Percentiles rank a stretch among this genome's conserved stretches.
Evolutionary conservation across 164 flowering plant species (phyloP).

Genomic region (Saururus chinensis): DNA sequence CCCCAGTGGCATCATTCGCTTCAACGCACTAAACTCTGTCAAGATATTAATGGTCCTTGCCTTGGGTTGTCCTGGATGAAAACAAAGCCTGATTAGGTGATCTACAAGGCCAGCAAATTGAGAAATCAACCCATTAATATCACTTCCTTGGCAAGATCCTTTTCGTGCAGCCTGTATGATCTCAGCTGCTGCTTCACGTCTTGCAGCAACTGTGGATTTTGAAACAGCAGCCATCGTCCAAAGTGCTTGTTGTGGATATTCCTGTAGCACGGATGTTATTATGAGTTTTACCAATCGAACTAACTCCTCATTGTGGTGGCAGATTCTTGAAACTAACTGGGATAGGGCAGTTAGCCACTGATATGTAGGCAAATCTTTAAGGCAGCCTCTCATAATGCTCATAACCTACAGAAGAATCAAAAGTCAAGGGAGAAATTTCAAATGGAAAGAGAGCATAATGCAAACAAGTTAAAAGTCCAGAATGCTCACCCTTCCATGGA

Average conservation of each 20-base stretch:
- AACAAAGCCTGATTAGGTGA: constrained; percentile 84
- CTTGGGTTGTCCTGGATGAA: constrained; percentile 82
- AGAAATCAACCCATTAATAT: constrained; percentile 50
- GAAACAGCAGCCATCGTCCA: constrained; percentile 99
- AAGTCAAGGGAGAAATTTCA: neutral
- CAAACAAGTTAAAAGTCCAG: neutral
- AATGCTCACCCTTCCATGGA: constrained; percentile 51
- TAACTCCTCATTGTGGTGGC: constrained; percentile 93
- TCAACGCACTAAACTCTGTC: constrained; percentile 92
- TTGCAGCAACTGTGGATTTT: constrained; percentile 85
- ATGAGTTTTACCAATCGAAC: constrained; percentile 78
- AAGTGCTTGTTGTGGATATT: constrained; percentile 91
- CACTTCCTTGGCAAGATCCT: constrained; percentile 49
- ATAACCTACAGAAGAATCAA: constrained; percentile 39
- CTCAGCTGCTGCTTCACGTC: constrained; percentile 93
- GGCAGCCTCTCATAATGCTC: constrained; percentile 89
- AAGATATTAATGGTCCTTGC: constrained; percentile 70
- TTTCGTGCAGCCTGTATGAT: constrained; percentile 84
- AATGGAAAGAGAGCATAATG: neutral
- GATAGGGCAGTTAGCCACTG: constrained; percentile 94
- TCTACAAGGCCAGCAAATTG: constrained; percentile 83
- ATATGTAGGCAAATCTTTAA: constrained; percentile 89
- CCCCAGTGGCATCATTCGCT: constrained; percentile 97
- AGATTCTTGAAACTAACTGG: constrained; percentile 95
- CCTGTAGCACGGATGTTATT: constrained; percentile 74